These are phyloP conservation scores for Actinomortierella wolfii DNA, from an alignment of 371 early-diverging fungal genomes.

Conservation along the genomic window DNA sequence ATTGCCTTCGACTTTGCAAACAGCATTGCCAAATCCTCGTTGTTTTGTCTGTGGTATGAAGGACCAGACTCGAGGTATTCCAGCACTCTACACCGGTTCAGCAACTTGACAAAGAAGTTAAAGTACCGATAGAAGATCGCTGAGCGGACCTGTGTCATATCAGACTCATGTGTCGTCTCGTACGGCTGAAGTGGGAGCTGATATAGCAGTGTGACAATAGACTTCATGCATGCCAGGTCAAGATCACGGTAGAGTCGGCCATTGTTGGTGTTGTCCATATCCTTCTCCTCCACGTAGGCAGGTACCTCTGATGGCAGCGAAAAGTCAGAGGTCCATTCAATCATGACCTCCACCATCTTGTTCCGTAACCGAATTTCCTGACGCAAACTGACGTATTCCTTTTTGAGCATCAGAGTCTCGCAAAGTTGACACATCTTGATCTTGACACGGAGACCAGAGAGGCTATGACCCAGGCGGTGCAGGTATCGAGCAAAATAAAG, in stretches of 20 bases:
- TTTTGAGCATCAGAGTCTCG: constrained; percentile 81
- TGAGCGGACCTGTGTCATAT: constrained; percentile 72
- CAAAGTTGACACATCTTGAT: constrained; percentile 86
- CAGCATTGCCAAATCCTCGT: constrained; percentile 46
- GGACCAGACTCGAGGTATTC: constrained; percentile 53
- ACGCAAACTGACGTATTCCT: constrained; percentile 79
- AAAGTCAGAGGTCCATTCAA: constrained; percentile 90
- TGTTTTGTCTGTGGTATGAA: constrained; percentile 38
- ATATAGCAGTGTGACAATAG: constrained; percentile 78
- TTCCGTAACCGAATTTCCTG: constrained; percentile 89
- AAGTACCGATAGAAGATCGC: constrained; percentile 87
- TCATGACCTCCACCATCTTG: constrained; percentile 78
- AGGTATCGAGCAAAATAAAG: constrained; percentile 81
- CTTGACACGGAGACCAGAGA: constrained; percentile 75
- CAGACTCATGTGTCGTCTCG: constrained; percentile 67
- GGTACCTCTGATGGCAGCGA: constrained; percentile 47
- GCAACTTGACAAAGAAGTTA: constrained; percentile 84
- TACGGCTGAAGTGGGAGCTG: constrained; percentile 85
- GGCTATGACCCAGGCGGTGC: constrained; percentile 69
- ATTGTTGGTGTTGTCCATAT: constrained; percentile 27
- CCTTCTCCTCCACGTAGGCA: constrained; percentile 41
- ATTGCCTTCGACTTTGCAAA: constrained; percentile 61
- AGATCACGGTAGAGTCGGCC: constrained; percentile 71
- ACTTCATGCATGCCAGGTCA: constrained; percentile 83
- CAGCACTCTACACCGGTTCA: constrained; percentile 80